These are phyloP conservation scores for Larix sibirica DNA, from an alignment of 83 land plant genomes.

Conservation along the genomic window DNA sequence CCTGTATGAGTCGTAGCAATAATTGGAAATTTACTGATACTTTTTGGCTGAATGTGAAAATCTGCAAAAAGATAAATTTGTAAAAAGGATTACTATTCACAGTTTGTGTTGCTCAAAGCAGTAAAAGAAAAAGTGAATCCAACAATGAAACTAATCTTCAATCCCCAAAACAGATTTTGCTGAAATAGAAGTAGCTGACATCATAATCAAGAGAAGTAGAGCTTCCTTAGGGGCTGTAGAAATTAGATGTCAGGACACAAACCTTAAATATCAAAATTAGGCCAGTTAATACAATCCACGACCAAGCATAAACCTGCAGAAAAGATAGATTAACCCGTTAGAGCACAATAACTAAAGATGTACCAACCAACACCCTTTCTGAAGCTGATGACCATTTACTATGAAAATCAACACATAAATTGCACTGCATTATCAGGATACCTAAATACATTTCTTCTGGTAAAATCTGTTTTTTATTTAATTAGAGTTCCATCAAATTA, in stretches of 20 bases:
- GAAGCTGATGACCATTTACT: neutral
- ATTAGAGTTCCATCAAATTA: no score
- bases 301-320: slow-evolving; percentile 76
- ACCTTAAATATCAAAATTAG: slow-evolving; percentile 87
- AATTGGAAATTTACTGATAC: slow-evolving; percentile 84
- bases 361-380: neutral
- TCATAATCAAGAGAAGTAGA: neutral
- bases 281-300: slow-evolving; percentile 80
- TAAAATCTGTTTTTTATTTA: no score
- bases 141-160: neutral
- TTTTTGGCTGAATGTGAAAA: slow-evolving; percentile 89
- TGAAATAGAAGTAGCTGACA: neutral
- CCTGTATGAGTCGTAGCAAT: slow-evolving; percentile 77
- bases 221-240: neutral
- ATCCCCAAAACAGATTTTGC: neutral
- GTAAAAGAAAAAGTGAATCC: neutral
- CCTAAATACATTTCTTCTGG: neutral
- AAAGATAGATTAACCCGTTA: slow-evolving; percentile 3
- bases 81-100: neutral
- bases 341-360: neutral
- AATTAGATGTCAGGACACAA: neutral
- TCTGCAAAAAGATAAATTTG: slow-evolving; percentile 34
- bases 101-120: neutral
- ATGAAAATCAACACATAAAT: slow-evolving; percentile 1
- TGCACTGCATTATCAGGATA: neutral